Evolutionary conservation across 2,329 filamentous ascomycete species (phyloP).

Genomic region (Corynespora cassiicola): DNA sequence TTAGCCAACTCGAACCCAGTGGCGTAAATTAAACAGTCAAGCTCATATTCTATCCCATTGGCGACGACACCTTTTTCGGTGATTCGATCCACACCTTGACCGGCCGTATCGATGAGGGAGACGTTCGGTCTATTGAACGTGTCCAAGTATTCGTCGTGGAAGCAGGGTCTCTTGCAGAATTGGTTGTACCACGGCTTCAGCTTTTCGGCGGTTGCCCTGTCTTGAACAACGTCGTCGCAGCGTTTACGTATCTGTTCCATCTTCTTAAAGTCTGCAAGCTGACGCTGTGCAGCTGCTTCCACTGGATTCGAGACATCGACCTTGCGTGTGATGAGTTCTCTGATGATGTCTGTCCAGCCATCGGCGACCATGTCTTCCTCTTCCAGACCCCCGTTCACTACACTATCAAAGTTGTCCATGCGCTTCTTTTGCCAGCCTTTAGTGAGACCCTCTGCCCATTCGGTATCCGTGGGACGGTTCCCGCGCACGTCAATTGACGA

Average conservation of each 20-base stretch:
- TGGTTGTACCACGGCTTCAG: constrained; percentile 67
- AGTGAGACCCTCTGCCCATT: constrained; percentile 14
- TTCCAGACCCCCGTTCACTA: constrained; percentile 39
- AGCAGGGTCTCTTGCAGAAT: constrained; percentile 70
- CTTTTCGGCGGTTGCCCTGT: constrained; percentile 57
- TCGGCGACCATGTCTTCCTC: constrained; percentile 56
- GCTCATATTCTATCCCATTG: constrained; percentile 54
- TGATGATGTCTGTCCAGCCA: constrained; percentile 52
- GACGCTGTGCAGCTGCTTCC: constrained; percentile 21
- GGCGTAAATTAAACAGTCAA: constrained; percentile 56
- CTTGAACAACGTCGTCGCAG: constrained; percentile 59
- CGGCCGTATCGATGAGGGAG: constrained; percentile 65
- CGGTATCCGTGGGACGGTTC: constrained; percentile 7
- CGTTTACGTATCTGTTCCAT: constrained; percentile 55
- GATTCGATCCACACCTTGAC: constrained; percentile 55
- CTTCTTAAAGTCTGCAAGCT: constrained; percentile 44
- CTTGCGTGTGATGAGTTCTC: constrained; percentile 15
- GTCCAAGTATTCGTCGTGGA: constrained; percentile 66
- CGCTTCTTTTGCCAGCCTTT: constrained; percentile 60
- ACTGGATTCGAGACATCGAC: constrained; percentile 15
- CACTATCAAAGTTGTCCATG: constrained; percentile 52
- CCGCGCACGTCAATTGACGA: constrained; percentile 49
- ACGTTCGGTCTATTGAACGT: constrained; percentile 67
- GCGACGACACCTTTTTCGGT: constrained; percentile 54
- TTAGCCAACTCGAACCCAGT: constrained; percentile 53